Percentiles rank a stretch among this genome's conserved stretches.
These are phyloP conservation scores for Inonotus obliquus DNA, from an alignment of 1,284 basidiomycete species.

Conservation along the genomic window DNA sequence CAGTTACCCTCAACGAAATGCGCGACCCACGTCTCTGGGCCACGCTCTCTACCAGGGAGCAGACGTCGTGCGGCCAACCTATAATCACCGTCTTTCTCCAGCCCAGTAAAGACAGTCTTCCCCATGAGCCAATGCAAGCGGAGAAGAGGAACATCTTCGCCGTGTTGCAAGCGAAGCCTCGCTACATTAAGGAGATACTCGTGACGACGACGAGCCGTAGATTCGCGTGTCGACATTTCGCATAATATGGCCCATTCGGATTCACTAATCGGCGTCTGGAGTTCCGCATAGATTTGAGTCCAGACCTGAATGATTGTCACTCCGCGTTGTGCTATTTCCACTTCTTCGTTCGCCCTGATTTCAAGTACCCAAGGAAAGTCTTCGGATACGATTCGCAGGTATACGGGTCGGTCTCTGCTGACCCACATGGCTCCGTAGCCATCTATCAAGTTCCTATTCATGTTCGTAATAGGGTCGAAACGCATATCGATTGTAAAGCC, in stretches of 20 bases:
- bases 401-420: neutral
- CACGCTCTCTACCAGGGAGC: conserved; percentile 37
- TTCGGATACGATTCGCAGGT: conserved; percentile 19
- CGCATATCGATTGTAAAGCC: conserved; percentile 3
- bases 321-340: neutral
- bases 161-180: neutral
- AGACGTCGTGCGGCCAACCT: conserved; percentile 35
- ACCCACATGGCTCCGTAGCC: conserved; percentile 4
- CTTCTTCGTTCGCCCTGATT: conserved; percentile 23
- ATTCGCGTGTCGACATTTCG: neutral
- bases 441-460: neutral
- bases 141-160: conserved; percentile 16
- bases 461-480: neutral
- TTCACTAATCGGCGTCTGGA: conserved; percentile 49
- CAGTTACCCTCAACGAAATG: conserved; percentile 25
- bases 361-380: conserved; percentile 22
- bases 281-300: conserved; percentile 41
- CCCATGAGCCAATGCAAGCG: conserved; percentile 56
- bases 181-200: neutral
- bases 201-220: neutral
- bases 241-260: conserved; percentile 36
- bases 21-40: conserved; percentile 37
- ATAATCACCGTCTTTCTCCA: conserved; percentile 54
- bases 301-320: conserved; percentile 51
- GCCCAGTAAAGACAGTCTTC: conserved; percentile 47